Base-by-base conservation (phyloP, 305 asterid species). In the Withania somnifera region DNA sequence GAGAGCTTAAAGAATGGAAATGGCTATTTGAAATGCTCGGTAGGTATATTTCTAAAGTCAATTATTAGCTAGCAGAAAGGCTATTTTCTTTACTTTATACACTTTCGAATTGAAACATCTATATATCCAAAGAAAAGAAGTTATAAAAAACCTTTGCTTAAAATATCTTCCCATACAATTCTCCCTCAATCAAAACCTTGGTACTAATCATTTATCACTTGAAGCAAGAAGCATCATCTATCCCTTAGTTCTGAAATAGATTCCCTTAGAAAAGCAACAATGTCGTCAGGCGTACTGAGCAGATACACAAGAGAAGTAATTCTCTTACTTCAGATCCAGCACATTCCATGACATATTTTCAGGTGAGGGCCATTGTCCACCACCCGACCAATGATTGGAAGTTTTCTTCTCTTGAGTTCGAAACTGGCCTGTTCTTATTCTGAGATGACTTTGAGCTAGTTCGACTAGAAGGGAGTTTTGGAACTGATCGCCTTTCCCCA, bases 251-350 rank as follows among this genome's bases (percentile, higher is more conserved):
- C 53, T 11, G 61, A 77, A 40, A 7, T 7, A 26, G 90, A 66
- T 51, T 89, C 92, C 86, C 87, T 90, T 68, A 96, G 88, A 82
- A 93, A 92, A 11, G 88, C 75, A 32, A 94, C 94, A 1, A 94
- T 95, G 11, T 93, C 95, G 47, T 91, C 93, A 3, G 98, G 87
- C 26, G 91, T 73, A 80, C 53, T 84, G 64, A 94, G 96, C 76
- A 89, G 87, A 85, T 93, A 96, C 86, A 84, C 97, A 94, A 24
- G 99, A 96, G 86, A 93, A 96, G 85, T 96, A 96, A 86, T 96
- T 96, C 63, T 93, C 99, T 89, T 91, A 92, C 77, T 96, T 93
- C 45, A 96, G 93, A 88, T 96, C 99, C 1, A 96, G 93, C 86
- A 96, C 98, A 66, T 90, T 93, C 98, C 98, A 95, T 0, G 97